Conservation (phyloP, 208 protist genomes). For the Trypanosoma cruzi region DNA sequence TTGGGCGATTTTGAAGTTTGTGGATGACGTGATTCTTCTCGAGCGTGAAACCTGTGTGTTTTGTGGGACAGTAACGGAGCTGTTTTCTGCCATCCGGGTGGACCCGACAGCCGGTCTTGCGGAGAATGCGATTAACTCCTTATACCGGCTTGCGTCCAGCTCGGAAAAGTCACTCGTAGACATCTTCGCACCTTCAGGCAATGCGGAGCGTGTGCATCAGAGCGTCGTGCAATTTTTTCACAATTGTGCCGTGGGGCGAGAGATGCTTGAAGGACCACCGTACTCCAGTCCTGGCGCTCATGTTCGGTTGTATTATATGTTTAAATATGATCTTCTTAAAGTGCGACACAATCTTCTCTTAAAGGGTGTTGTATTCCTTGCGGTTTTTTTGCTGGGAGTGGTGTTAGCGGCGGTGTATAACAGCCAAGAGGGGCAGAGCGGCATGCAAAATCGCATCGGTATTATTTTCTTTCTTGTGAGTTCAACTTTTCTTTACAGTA, state of each 20-base stretch:
- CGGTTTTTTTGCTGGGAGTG: constrained; percentile 31
- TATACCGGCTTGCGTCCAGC: constrained; percentile 22
- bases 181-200: constrained; percentile 20
- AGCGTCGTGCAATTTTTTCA: constrained; percentile 45
- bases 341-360: constrained; percentile 42
- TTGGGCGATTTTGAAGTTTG: constrained; percentile 57
- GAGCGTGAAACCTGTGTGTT: constrained; percentile 47
- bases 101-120: constrained; percentile 6
- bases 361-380: constrained; percentile 21
- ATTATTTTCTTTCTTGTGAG: constrained; percentile 73
- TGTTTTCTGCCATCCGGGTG: constrained; percentile 34
- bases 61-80: constrained; percentile 36
- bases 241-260: constrained; percentile 43
- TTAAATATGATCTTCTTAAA: constrained; percentile 49
- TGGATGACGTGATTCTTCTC: constrained; percentile 65
- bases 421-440: constrained; percentile 44
- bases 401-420: constrained; percentile 56
- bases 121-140: constrained; percentile 17
- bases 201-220: constrained; percentile 23
- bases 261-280: constrained; percentile 28
- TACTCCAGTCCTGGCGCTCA: constrained; percentile 32
- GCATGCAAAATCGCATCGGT: constrained; percentile 70
- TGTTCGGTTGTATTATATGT: constrained; percentile 49
- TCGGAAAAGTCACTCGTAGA: constrained; percentile 1
- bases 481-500: constrained; percentile 56